phyloP scores from a whole-genome alignment of 2,329 filamentous ascomycete genomes.

The Colletotrichum lentis region DNA sequence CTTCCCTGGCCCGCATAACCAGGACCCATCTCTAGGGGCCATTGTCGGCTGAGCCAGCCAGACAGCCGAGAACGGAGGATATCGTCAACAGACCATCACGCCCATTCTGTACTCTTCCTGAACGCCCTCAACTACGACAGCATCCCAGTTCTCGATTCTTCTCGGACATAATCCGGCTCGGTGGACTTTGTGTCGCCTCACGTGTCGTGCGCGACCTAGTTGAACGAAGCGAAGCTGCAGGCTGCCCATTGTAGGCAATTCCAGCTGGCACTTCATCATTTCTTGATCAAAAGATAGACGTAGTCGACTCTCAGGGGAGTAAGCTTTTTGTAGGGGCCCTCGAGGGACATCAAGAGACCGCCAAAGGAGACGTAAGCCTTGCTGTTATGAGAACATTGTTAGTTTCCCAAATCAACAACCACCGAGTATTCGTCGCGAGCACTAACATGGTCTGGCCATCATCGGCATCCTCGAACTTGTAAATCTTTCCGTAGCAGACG shows the following conservation, averaged over 20 bases:
- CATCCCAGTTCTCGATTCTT: background rate
- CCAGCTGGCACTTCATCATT: slow-evolving; percentile 58
- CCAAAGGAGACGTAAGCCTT: slow-evolving; percentile 96
- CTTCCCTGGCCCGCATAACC: slow-evolving; percentile 74
- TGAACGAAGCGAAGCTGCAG: background rate
- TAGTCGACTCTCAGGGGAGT: slow-evolving; percentile 91
- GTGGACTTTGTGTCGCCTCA: background rate
- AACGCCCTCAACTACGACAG: background rate
- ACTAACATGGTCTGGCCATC: slow-evolving; percentile 86
- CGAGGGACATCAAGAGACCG: slow-evolving; percentile 86
- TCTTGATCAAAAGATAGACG: slow-evolving; percentile 93
- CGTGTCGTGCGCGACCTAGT: background rate
- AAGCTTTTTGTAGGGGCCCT: slow-evolving; percentile 95
- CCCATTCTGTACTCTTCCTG: background rate
- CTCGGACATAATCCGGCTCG: background rate
- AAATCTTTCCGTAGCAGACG: slow-evolving; percentile 88
- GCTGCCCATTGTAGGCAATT: background rate
- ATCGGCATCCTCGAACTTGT: slow-evolving; percentile 82
- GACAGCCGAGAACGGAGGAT: slow-evolving; percentile 1
- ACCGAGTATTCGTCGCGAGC: background rate
- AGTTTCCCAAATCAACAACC: slow-evolving; percentile 6
- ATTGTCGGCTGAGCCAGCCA: slow-evolving; percentile 12
- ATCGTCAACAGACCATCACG: background rate
- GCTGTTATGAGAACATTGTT: slow-evolving; percentile 56
- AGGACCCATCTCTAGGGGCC: slow-evolving; percentile 20